Evolutionary conservation across 495 filamentous ascomycete genomes (phyloP), one percentile per base, ranked within the genome.

Genomic region (Cercophora samala): DNA sequence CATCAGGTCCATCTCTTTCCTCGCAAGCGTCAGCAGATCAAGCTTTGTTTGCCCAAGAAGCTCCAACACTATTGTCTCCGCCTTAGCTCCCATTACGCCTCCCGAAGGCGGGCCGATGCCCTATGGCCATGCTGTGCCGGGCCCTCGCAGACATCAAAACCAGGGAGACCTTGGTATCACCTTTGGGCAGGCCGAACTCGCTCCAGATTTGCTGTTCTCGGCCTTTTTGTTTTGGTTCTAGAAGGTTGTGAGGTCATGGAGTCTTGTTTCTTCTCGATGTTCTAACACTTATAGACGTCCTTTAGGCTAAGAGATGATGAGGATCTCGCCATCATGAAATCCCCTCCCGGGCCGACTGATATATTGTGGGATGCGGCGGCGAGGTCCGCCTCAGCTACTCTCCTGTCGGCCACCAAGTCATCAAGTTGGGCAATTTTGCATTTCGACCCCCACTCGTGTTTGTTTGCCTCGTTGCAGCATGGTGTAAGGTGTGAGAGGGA

Each of bases 71-170:
- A 17, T 13, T 46, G 37, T 46, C 13, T 13, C 37, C 37, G 2
- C 5, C 37, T 46, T 46, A 13, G 11, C 37, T 46, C 11, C 53
- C 53, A 56, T 2, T 51, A 21, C 62, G 29, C 56, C 55, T n/a
- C 25, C 62, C 58, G 62, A 65, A 52, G 3, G 62, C 66, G 66
- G 66, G 26, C 66, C 66, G 66, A 68, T 11, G 0, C 1, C 19
- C 46, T 56, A 9, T n/a, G 42, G 23, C 17, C n/a, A 53, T 53
- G 19, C 18, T 46, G 19, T 59, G 13, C 62, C 53, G 46, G 51
- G 54, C 9, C 4, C 19, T 24, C 19, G 42, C 58, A 37, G 4
- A 11, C 22, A 18, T 23, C n/a, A 62, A 17, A 13, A 21, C 26
- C 22, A 23, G 53, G 53, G 53, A 56, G n/a, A 19, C 53, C 53